phyloP scores from a whole-genome alignment of 768 basidiomycete species.

The Coprinopsis strossmayeri region DNA sequence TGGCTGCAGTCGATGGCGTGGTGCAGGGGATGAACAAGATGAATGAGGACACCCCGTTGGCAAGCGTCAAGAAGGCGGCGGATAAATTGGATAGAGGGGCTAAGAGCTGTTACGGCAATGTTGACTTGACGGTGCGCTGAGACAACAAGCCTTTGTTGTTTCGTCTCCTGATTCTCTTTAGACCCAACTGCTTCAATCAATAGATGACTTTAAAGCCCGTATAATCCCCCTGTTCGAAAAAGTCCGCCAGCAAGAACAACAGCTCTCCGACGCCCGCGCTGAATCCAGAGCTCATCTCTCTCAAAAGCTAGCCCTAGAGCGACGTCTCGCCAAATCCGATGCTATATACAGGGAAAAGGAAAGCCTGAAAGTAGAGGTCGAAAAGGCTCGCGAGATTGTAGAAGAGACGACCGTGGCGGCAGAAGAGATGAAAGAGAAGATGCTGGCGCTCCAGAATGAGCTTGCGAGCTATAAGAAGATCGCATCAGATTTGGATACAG shows the following conservation, averaged over 20 bases:
- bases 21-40: slow-evolving; percentile 29
- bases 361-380: slow-evolving; percentile 18
- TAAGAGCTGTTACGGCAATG: slow-evolving; percentile 17
- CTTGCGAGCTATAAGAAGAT: slow-evolving; percentile 14
- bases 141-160: background rate
- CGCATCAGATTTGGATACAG: slow-evolving; percentile 20
- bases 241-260: slow-evolving; percentile 21
- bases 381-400: slow-evolving; percentile 13
- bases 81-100: slow-evolving; percentile 26
- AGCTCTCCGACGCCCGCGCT: slow-evolving; percentile 15
- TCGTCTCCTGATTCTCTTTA: slow-evolving; percentile 9
- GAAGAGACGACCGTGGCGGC: slow-evolving; percentile 23
- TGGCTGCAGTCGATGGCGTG: slow-evolving; percentile 16
- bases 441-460: slow-evolving; percentile 15
- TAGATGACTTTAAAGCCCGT: slow-evolving; percentile 34
- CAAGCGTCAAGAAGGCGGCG: slow-evolving; percentile 30
- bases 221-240: slow-evolving; percentile 32
- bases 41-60: slow-evolving; percentile 23
- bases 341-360: slow-evolving; percentile 13
- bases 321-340: slow-evolving; percentile 11
- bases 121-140: slow-evolving; percentile 22
- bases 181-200: slow-evolving; percentile 26
- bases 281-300: slow-evolving; percentile 8
- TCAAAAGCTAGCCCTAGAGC: slow-evolving; percentile 11
- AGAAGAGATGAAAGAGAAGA: slow-evolving; percentile 21